Base-by-base conservation (phyloP, 495 filamentous ascomycete species). In the Xylaria venustula region DNA sequence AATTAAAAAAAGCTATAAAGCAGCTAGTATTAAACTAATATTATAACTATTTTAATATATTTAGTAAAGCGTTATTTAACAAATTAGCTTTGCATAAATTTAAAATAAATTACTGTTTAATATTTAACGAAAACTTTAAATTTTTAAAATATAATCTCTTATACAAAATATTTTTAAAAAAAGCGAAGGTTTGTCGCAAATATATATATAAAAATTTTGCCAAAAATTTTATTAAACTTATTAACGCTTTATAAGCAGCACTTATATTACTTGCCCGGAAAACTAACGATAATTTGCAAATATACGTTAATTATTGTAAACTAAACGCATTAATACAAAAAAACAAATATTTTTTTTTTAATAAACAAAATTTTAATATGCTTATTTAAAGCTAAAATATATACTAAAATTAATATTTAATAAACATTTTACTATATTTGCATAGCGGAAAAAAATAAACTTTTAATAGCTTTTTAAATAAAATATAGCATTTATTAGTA, bases 101-200 rank as follows among this genome's bases (percentile, higher is more conserved):
- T 19, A 45, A 45, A 45, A 23, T 45, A 45, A 3, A 45, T 23
- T 45, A 45, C 23, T 23, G 20, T 2, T 19, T 44, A 7, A n/a
- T 7, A 2, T 3, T 44, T 17, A 44, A 44, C 5, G 20, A 44
- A 44, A 4, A 45, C 6, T 9, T 45, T 23, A 45, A 45, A 45
- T 45, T 45, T 22, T 45, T 45, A 45, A 45, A 45, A 45, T 45
- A 45, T 51, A 51, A 12, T 34, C 1, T 36, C 12, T 51, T 51
- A 36, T 51, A 51, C 32, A 51, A 51, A 51, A 51, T 51, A 51
- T 51, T 51, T 30, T 14, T 51, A 30, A 51, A n/a, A n/a, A n/a
- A n/a, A n/a, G n/a, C n/a, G n/a, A n/a, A n/a, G n/a, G n/a, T n/a
- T n/a, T n/a, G n/a, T 34, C 17, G 20, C 7, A 7, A 46, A 46